Base-by-base conservation (phyloP, 305 asterid species). In the Fraxinus angustifolia region DNA sequence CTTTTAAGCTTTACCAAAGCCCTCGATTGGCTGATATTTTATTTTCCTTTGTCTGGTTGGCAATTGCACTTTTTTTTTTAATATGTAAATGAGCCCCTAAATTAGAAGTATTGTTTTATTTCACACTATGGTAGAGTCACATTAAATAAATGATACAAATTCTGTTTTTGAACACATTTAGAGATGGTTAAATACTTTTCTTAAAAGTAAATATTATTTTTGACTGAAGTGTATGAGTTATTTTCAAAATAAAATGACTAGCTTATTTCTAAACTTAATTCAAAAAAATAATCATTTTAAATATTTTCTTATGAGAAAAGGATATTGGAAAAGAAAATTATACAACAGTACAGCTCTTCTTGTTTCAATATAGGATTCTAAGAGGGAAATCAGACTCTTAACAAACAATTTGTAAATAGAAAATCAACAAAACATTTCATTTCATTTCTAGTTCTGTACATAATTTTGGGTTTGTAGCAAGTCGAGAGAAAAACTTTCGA, bases 401-500 rank as follows among this genome's bases (percentile, higher is more conserved):
- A 23, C 71, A 21, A 8, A 23, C 30, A 23, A 62, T 68, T 30
- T 14, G 73, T 0, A 30, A 3, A 30, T 68, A 12, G 34, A 67
- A 28, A 67, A 67, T 67, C 19, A 67, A 67, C 73, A 67, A 10
- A 26, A 26, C 73, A 65, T 68, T 67, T 67, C 17, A 67, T 67
- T 68, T 68, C 19, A 68, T 68, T 23, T 21, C n/a, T 21, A 12
- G 1, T 68, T 30, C 3, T 28, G 38, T 68, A 68, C 74, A 68
- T 14, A 68, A 17, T 60, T 60, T 30, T 68, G 38, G 8, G 19
- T 30, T 30, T 50, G 38, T 62, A 50, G 21, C 80, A 74, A 80
- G 48, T 67, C 78, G 34, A 2, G 83, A 62, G 75, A 90, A 78
- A 5, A 56, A 78, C 36, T 80, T 77, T 50, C 50, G 45, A 79